Base-by-base conservation (phyloP, 2,329 filamentous ascomycete species). In the Penicillium sclerotiorum region DNA sequence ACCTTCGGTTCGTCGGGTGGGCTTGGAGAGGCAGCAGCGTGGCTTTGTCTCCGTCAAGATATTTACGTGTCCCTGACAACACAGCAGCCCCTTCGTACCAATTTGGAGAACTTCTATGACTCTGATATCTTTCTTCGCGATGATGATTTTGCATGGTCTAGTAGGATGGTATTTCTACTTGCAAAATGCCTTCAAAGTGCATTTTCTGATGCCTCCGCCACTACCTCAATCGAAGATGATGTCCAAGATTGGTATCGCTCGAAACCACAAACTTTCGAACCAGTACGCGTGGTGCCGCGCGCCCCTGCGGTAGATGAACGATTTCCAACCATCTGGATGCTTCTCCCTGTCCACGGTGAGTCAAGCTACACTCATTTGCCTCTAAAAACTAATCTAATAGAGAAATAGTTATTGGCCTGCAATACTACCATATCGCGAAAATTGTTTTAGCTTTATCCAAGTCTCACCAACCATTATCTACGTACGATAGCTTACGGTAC, bases 31-130 rank as follows among this genome's bases (percentile, higher is more conserved):
- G 69, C 69, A 8, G 68, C 70, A n/a, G 68, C 67, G 17, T 73
- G 71, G 71, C 60, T 72, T 17, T 68, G 66, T 21, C 55, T 73
- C 1, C 62, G 71, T n/a, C 67, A 73, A 45, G 69, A 72, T 45
- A 70, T 73, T 13, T 72, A 72, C 47, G 58, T 70, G 8, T 67
- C 66, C 0, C 58, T 73, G 11, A 66, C 61, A 6, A 62, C 63
- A n/a, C 64, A 66, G 28, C 58, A 62, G 23, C 67, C 67, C 8
- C 57, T 72, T 3, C 61, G 62, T 40, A 66, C 70, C n/a, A 59
- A 65, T n/a, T 47, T 73, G 3, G 57, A 69, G 20, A 70, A 65
- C 22, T 73, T 69, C 32, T 51, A 64, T 7, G 49, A 60, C 8
- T 72, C 70, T 1, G 55, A 61, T 20, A 61, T 66, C 3, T 72